Conservation (phyloP, 768 basidiomycete species). For the Harrya chromipes region DNA sequence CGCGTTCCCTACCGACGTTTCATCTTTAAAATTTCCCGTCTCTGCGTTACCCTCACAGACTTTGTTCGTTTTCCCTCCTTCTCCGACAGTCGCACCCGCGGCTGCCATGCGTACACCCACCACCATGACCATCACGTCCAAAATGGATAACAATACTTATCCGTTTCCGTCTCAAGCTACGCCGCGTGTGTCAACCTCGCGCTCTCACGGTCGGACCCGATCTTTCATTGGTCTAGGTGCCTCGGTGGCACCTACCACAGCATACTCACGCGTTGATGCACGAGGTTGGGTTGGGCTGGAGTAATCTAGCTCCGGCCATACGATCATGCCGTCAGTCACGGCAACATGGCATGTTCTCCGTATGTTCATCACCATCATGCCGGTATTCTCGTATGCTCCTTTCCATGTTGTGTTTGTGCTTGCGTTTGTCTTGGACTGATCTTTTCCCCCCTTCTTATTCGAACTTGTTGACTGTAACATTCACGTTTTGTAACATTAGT, state of each 20-base stretch:
- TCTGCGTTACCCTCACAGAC: constrained; percentile 70
- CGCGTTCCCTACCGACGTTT: constrained; percentile 24
- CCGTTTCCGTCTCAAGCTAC: constrained; percentile 60
- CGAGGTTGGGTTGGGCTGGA: constrained; percentile 72
- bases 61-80: constrained; percentile 83
- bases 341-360: constrained; percentile 9
- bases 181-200: constrained; percentile 69
- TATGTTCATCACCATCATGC: constrained; percentile 20
- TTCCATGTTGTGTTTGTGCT: constrained; percentile 23
- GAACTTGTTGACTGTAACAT: constrained; percentile 24
- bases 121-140: constrained; percentile 78
- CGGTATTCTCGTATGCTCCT: constrained; percentile 20
- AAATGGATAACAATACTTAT: constrained; percentile 39
- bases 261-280: constrained; percentile 79
- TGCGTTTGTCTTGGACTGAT: constrained; percentile 21
- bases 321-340: constrained; percentile 8
- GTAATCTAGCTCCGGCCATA: constrained; percentile 18
- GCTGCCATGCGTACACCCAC: constrained; percentile 65
- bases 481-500: constrained; percentile 32
- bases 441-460: constrained; percentile 2
- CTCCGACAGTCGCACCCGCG: constrained; percentile 47
- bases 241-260: constrained; percentile 73
- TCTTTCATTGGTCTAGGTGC: constrained; percentile 72
- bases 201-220: constrained; percentile 60
- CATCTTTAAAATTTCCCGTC: constrained; percentile 22